Percentiles rank a stretch among this genome's conserved stretches.
phyloP scores from a whole-genome alignment of 2,329 filamentous ascomycete genomes.

The Ophiostoma himal-ulmi region DNA sequence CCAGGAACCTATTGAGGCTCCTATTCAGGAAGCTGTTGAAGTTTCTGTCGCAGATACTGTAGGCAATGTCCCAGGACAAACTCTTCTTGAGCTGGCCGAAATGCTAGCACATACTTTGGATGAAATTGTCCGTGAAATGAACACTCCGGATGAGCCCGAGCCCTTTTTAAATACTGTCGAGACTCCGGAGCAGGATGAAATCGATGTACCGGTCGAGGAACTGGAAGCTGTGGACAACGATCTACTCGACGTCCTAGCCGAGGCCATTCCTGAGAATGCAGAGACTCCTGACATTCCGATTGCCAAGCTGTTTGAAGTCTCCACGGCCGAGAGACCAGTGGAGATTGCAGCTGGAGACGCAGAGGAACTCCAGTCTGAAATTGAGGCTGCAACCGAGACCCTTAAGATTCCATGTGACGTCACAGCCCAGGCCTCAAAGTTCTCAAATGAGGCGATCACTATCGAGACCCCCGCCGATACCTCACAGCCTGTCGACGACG shows the following conservation, averaged over 20 bases:
- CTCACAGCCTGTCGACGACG: neutral
- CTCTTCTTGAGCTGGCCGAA: slow-evolving; percentile 6
- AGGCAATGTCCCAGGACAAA: neutral
- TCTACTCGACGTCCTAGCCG: too few species aligned
- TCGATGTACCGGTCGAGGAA: neutral
- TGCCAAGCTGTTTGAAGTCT: neutral
- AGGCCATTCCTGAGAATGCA: neutral
- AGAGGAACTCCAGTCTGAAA: neutral
- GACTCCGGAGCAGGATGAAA: neutral
- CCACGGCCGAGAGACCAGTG: too few species aligned
- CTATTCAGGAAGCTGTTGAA: neutral
- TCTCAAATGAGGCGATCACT: neutral
- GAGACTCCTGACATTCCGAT: neutral
- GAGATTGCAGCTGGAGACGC: neutral
- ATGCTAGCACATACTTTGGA: neutral
- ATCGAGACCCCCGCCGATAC: neutral
- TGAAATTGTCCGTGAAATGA: neutral
- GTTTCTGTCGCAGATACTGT: neutral
- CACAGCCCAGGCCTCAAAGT: neutral
- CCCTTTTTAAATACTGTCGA: neutral
- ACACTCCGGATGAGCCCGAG: neutral
- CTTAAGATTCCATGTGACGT: neutral
- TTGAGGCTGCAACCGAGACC: neutral
- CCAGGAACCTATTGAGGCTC: neutral
- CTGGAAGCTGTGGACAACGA: neutral